Base-by-base conservation (phyloP, 352 stramenopile genomes). In the Pelagophyceae sp. region DNA sequence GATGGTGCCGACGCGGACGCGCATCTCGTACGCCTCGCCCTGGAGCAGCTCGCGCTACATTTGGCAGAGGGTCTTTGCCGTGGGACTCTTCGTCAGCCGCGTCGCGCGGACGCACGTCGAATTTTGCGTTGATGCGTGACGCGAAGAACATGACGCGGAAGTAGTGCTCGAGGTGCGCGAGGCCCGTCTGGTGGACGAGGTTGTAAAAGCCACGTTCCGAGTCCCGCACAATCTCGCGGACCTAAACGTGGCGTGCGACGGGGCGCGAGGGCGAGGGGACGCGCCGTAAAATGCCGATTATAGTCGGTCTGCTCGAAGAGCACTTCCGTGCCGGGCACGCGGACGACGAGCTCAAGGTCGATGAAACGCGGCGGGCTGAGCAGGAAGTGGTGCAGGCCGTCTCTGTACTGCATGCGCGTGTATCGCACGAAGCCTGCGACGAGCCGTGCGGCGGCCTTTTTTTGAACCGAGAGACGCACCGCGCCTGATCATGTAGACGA, bases 151-250 rank as follows among this genome's bases (percentile, higher is more conserved):
- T 74, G 5, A 74, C 67, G 0, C 67, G 31, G 38, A 35, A 74
- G 67, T 74, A 74, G 38, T 74, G 67, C 33, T 74, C 67, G 33
- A 74, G 67, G 33, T 74, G 67, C 0, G 67, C 67, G 27, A 74
- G 67, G 19, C 67, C 67, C 33, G 67, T 31, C 6, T 2, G 35
- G 67, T 74, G 67, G 2, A 74, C 38, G 67, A 74, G 67, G 33
- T 74, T 74, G 67, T 74, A 74, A 37, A 74, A 74, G 67, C 67
- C 67, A 15, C 67, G 67, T 33, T 74, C 67, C 67, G 67, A 74
- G 38, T 74, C 67, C 5, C 67, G 67, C 2, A 74, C 33, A 23
- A 74, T 74, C 67, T 74, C 67, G 0, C 67, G 67, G 23, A 74
- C n/a, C n/a, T n/a, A n/a, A n/a, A n/a, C n/a, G n/a, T n/a, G n/a